Base-by-base conservation (phyloP, 441 rosid genomes). In the Aleurites moluccanus region DNA sequence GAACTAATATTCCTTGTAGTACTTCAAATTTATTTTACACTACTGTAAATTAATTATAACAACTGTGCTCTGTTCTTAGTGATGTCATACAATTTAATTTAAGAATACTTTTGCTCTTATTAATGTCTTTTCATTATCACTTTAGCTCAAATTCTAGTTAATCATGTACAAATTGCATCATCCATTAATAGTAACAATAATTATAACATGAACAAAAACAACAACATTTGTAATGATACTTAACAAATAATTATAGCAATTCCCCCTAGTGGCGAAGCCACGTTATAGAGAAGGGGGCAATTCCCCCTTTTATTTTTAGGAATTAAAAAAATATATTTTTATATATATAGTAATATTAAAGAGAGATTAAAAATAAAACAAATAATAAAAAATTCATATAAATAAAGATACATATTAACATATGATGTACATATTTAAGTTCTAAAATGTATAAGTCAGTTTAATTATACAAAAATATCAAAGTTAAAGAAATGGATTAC, bases 121-220 rank as follows among this genome's bases (percentile, higher is more conserved):
- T 38, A 38, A 64, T 50, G 55, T 65, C 70, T 73, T 50, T 64
- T 73, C 70, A 53, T 52, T 55, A 66, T 66, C 65, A 66, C 1
- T 30, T 18, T 40, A 9, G 1, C 23, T n/a, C 35, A 18, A 10
- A 61, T 33, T 57, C 6, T 56, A 21, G 44, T 66, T 44, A 66
- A 55, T 28, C 71, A 74, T 53, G 56, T 49, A 67, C 57, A 65
- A 16, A 52, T 3, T 65, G 62, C 70, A 23, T 27, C 63, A 44
- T 74, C 65, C n/a, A 10, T 25, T 64, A 63, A 9, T 62, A 52
- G 50, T 50, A 52, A 73, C 3, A 50, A 52, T 53, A 64, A 64
- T 64, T 35, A 73, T 64, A 25, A 10, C 69, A 35, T 11, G 38
- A 27, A 33, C 15, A 30, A 57, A 28, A 72, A n/a, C n/a, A 27